A percentile compares a stretch with the other conserved stretches of the same genome.
Conservation (phyloP, 345 rosid species). For the Salix arbutifolia region DNA sequence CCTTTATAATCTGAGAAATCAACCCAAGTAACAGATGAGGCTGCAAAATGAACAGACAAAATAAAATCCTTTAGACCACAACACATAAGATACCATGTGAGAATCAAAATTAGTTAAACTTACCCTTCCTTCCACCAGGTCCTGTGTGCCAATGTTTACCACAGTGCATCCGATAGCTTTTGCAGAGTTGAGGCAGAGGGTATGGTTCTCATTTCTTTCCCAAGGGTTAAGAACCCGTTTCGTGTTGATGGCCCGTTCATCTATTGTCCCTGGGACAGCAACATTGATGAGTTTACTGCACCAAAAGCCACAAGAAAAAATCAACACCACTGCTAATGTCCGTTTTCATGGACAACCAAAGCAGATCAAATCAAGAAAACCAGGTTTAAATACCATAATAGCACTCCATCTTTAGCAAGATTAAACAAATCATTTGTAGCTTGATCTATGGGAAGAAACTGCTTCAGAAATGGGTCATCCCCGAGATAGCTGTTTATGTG, state of each 20-base stretch:
- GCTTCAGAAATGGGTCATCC: constrained; percentile 79
- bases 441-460: constrained; percentile 87
- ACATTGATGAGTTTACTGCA: constrained; percentile 85
- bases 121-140: constrained; percentile 87
- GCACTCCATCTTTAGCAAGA: constrained; percentile 87
- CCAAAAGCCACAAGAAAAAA: constrained; percentile 17
- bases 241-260: constrained; percentile 84
- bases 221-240: constrained; percentile 78
- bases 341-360: not conserved
- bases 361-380: constrained; percentile 9
- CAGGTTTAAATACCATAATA: constrained; percentile 55
- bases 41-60: constrained; percentile 16
- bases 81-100: not conserved
- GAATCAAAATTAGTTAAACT: constrained; percentile 24
- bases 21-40: constrained; percentile 84
- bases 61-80: not conserved
- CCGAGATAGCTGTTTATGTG: constrained; percentile 88
- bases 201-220: constrained; percentile 96
- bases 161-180: constrained; percentile 89
- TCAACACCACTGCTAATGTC: constrained; percentile 8
- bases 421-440: constrained; percentile 61
- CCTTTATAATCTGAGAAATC: constrained; percentile 96
- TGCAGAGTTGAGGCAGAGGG: constrained; percentile 88
- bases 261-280: constrained; percentile 87
- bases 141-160: constrained; percentile 80